Evolutionary conservation across 345 rosid genomes (phyloP).

Genomic region (Theobroma cacao): DNA sequence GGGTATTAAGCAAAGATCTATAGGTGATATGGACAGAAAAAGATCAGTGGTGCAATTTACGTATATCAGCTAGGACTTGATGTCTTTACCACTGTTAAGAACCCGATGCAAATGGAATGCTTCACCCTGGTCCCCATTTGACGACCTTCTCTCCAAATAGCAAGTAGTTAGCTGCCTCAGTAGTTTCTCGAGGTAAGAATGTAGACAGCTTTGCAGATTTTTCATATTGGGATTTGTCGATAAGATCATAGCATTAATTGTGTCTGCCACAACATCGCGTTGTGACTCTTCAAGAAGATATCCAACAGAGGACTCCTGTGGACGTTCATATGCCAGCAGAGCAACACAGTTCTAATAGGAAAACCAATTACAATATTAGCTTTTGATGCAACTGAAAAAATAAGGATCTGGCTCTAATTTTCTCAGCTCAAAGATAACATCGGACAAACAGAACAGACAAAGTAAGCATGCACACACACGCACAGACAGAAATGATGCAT

Average conservation of each 20-base stretch:
- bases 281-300: constrained; percentile 73
- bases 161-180: constrained; percentile 82
- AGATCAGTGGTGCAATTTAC: not conserved
- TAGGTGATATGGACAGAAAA: not conserved
- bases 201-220: constrained; percentile 45
- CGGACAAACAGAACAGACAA: not conserved
- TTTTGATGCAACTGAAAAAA: not conserved
- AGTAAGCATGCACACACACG: no score
- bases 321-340: constrained; percentile 72
- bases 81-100: constrained; percentile 38
- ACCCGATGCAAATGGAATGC: constrained; percentile 61
- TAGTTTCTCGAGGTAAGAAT: constrained; percentile 69
- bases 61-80: constrained; percentile 27
- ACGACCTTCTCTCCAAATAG: constrained; percentile 65
- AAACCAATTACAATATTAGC: not conserved
- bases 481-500: not conserved
- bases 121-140: constrained; percentile 84
- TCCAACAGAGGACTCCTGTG: constrained; percentile 63
- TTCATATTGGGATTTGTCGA: constrained; percentile 65
- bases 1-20: not conserved
- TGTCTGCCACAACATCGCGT: constrained; percentile 88
- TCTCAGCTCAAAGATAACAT: constrained; percentile 6
- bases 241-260: constrained; percentile 75
- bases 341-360: constrained; percentile 74
- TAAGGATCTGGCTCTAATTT: not conserved